Percentiles rank a stretch among this genome's conserved stretches.
phyloP scores from a whole-genome alignment of 2,329 filamentous ascomycete species.

The Pseudomassariella vexata region DNA sequence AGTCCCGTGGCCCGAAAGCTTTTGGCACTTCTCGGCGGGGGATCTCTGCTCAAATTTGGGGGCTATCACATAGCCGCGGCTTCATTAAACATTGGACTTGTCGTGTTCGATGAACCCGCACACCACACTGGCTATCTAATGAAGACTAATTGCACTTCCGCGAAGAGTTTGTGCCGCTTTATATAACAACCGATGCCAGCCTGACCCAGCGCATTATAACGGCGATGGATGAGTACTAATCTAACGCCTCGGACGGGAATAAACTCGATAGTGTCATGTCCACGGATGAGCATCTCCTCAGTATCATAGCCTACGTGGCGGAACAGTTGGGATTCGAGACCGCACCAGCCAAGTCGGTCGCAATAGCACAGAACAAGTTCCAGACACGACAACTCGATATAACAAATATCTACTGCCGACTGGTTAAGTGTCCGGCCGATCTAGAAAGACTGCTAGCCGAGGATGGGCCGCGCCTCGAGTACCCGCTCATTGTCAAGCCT shows the following conservation, averaged over 20 bases:
- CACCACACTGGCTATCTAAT: conserved; percentile 17
- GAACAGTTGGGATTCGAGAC: conserved; percentile 14
- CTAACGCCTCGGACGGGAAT: conserved; percentile 10
- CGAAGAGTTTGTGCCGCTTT: conserved; percentile 15
- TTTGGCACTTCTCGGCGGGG: neutral
- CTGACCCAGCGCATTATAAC: conserved; percentile 15
- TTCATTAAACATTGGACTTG: conserved; percentile 13
- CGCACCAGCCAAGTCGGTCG: conserved; percentile 14
- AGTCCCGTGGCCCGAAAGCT: neutral
- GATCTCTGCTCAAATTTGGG: neutral
- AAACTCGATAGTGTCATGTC: conserved; percentile 18
- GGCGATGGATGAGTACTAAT: conserved; percentile 5
- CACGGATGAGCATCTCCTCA: conserved; percentile 17
- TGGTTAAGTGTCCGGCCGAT: conserved; percentile 14
- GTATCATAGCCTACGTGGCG: conserved; percentile 15
- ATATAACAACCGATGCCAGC: conserved; percentile 11
- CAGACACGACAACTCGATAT: conserved; percentile 1
- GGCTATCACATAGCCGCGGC: neutral
- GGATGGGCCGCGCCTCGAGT: conserved; percentile 13
- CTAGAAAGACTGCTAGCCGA: conserved; percentile 12
- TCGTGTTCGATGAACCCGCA: conserved; percentile 16
- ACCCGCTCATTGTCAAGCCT: conserved; percentile 22
- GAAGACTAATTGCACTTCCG: conserved; percentile 16
- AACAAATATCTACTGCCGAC: conserved; percentile 8
- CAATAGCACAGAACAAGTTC: conserved; percentile 21